Conservation (phyloP, 192 early-diverging fungal species). For the Coemansia sp. region DNA sequence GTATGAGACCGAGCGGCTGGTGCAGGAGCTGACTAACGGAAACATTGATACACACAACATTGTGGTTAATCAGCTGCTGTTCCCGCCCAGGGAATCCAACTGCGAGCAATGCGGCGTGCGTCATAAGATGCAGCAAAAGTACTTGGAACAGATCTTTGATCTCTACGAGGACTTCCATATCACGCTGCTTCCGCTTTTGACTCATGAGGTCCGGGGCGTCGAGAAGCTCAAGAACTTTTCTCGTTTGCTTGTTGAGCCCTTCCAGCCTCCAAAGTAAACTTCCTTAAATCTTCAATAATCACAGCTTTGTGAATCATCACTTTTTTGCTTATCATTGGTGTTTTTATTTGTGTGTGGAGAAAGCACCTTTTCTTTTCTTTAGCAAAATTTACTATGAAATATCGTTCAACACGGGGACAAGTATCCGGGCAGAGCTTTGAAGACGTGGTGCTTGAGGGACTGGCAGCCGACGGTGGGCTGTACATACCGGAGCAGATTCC, state of each 20-base stretch:
- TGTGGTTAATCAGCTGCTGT: conserved; percentile 96
- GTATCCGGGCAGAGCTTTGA: conserved; percentile 73
- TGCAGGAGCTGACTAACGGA: conserved; percentile 97
- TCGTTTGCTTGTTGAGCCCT: conserved; percentile 86
- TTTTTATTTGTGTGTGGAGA: too few species aligned
- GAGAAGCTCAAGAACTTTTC: conserved; percentile 91
- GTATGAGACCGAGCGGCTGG: conserved; percentile 99
- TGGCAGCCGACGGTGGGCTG: conserved; percentile 90
- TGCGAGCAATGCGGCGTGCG: conserved; percentile 90
- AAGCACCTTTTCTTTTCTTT: neutral
- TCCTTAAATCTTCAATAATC: neutral
- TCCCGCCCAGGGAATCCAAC: conserved; percentile 81
- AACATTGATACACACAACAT: conserved; percentile 99
- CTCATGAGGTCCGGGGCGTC: conserved; percentile 93
- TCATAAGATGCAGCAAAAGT: conserved; percentile 98
- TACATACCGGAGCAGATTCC: conserved; percentile 89
- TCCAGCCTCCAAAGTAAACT: conserved; percentile 49
- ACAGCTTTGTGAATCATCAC: conserved; percentile 5
- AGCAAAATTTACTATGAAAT: conserved; percentile 64
- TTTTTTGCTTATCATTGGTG: neutral
- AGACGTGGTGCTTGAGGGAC: conserved; percentile 87
- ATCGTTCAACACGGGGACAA: conserved; percentile 85
- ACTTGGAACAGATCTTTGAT: conserved; percentile 97
- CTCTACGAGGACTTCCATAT: conserved; percentile 99
- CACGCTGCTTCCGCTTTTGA: conserved; percentile 89